A percentile compares a stretch with the other conserved stretches of the same genome.
phyloP scores from a whole-genome alignment of 1,139 yeast genomes.

The Suhomyces atakaporum region DNA sequence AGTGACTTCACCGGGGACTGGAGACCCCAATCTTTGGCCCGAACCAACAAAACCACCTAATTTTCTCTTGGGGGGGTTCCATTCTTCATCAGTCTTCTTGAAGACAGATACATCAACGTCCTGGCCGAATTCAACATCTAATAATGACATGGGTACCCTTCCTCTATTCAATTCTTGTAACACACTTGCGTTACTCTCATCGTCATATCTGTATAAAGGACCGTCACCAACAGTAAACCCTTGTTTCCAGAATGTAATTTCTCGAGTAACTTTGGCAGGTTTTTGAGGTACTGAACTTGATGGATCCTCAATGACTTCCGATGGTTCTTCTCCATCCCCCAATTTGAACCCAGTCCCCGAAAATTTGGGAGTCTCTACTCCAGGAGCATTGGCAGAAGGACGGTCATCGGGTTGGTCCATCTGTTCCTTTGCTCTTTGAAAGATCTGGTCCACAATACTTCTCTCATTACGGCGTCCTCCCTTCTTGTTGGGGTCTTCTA shows the following conservation, averaged over 20 bases:
- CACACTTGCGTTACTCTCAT: conserved; percentile 77
- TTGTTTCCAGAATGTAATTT: conserved; percentile 92
- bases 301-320: conserved; percentile 37
- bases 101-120: conserved; percentile 94
- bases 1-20: conserved; percentile 68
- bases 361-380: conserved; percentile 31
- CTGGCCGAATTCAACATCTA: conserved; percentile 86
- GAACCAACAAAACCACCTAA: conserved; percentile 74
- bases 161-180: conserved; percentile 84
- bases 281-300: conserved; percentile 30
- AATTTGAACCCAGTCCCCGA: conserved; percentile 79
- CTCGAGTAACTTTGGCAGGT: conserved; percentile 61
- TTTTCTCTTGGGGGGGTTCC: conserved; percentile 66
- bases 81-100: conserved; percentile 80
- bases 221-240: conserved; percentile 97
- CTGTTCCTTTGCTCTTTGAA: conserved; percentile 48
- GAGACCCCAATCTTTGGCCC: conserved; percentile 91
- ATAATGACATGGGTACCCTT: conserved; percentile 83
- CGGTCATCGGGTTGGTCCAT: conserved; percentile 47
- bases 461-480: conserved; percentile 34
- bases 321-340: conserved; percentile 62
- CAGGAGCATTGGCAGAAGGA: conserved; percentile 34
- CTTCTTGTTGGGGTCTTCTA: conserved; percentile 80
- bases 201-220: conserved; percentile 80
- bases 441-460: conserved; percentile 48